Conservation (phyloP, 768 basidiomycete species). For the Podaxis sp. region DNA sequence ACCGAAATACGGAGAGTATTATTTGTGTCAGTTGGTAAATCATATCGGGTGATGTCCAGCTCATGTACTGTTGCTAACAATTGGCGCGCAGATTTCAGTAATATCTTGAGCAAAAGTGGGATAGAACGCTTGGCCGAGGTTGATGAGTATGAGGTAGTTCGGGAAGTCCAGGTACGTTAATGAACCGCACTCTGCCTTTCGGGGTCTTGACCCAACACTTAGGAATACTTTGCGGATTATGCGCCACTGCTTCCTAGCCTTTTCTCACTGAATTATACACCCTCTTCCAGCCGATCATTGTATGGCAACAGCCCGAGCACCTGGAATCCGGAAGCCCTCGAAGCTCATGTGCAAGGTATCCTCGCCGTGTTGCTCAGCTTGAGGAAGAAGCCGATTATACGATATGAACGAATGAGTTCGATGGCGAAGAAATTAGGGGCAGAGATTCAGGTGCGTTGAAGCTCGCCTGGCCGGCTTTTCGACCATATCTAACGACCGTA, state of each 20-base stretch:
- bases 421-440: conserved; percentile 89
- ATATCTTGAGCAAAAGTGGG: conserved; percentile 81
- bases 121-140: conserved; percentile 93
- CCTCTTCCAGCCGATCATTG: conserved; percentile 59
- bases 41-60: conserved; percentile 29
- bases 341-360: conserved; percentile 78
- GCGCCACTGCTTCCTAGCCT: conserved; percentile 82
- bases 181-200: neutral
- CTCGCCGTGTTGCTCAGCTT: conserved; percentile 86
- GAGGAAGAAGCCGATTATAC: conserved; percentile 93
- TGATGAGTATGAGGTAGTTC: conserved; percentile 95
- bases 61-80: conserved; percentile 15
- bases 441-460: conserved; percentile 71
- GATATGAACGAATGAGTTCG: conserved; percentile 90
- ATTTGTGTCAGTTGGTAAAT: conserved; percentile 95
- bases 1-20: conserved; percentile 97
- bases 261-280: conserved; percentile 82
- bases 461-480: neutral
- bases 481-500: neutral
- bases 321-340: conserved; percentile 77
- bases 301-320: conserved; percentile 70
- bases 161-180: conserved; percentile 85
- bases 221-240: conserved; percentile 99
- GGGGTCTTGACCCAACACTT: conserved; percentile 15
- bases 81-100: conserved; percentile 81